Percentiles rank a stretch among this genome's conserved stretches.
These are phyloP conservation scores for Leishmania braziliensis DNA, from an alignment of 208 protist species.

Conservation along the genomic window DNA sequence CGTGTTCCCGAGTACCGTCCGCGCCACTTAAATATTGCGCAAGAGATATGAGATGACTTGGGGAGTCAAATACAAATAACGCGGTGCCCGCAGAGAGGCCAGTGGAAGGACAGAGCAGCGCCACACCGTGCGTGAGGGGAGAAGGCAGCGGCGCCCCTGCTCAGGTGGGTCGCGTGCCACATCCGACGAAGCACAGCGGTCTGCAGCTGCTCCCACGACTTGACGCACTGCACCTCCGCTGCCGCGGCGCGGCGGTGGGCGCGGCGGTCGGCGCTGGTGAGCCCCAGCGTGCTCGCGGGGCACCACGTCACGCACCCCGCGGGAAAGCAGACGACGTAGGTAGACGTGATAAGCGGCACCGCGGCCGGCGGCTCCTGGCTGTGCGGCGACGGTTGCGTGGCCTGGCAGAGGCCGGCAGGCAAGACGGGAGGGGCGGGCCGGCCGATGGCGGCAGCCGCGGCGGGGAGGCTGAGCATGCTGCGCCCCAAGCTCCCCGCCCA, in stretches of 20 bases:
- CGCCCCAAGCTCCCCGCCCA: constrained; percentile 6
- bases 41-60: too few relatives aligned
- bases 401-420: not conserved
- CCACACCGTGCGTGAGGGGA: constrained; percentile 1
- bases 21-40: too few relatives aligned
- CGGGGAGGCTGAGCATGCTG: constrained; percentile 9
- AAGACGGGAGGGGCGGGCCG: not conserved
- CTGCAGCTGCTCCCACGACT: constrained; percentile 44
- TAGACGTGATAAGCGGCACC: constrained; percentile 20
- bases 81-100: too few relatives aligned
- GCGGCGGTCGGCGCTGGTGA: not conserved
- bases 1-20: too few relatives aligned
- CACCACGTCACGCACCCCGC: constrained; percentile 52
- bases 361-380: not conserved
- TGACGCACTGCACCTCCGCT: constrained; percentile 27
- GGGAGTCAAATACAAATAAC: too few relatives aligned
- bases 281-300: constrained; percentile 30
- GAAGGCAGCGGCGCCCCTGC: not conserved
- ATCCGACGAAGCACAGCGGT: constrained; percentile 31
- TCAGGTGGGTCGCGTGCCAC: constrained; percentile 6
- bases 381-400: not conserved
- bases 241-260: too few relatives aligned
- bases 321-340: constrained; percentile 42
- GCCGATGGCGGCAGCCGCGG: not conserved
- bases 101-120: constrained; percentile 28